Base-by-base conservation (phyloP, 176 grass and related monocot species). In the Bolboschoenus planiculmis region DNA sequence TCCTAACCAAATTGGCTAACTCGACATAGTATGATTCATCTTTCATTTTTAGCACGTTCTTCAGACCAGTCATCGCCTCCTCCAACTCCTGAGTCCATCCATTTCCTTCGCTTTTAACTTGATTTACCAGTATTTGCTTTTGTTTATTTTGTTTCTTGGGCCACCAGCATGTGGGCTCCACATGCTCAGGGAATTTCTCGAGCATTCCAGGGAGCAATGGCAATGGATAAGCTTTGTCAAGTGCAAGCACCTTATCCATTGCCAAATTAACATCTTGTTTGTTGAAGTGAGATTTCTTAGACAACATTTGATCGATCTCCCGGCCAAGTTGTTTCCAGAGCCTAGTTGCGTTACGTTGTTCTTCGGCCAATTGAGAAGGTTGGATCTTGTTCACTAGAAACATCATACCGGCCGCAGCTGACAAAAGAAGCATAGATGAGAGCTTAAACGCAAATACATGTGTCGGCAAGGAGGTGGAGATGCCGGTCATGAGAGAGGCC, bases 161-260 rank as follows among this genome's bases (percentile, higher is more conserved):
- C 85, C 85, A 87, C 85, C 85, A 87, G 10, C 42, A 61, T 42
- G 85, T 78, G 8, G 85, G 85, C 51, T 87, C 85, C 26, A 87
- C 70, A 9, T 71, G 31, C 43, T 64, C 67, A 4, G 85, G 80
- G 67, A 87, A 87, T 62, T 87, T 87, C 54, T 87, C 80, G 10
- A 87, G 80, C 85, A 87, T 87, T 27, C 70, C 85, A 1, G 80
- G 80, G 6, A 87, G 53, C 55, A 87, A 61, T 29, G 79, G 79
- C 50, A 83, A 60, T 11, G 85, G 85, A 58, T 87, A 87, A 39
- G 85, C 85, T 47, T 87, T 87, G 10, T 87, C 79, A 21, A 87
- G 85, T 1, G 79, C 85, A 50, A 83, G 27, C 16, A 87, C 79
- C 65, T 83, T 87, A 26, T 82, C 37, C 66, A 78, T 75, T 0